Evolutionary conservation across 2,329 filamentous ascomycete genomes (phyloP).

Genomic region (Aspergillus sp.): DNA sequence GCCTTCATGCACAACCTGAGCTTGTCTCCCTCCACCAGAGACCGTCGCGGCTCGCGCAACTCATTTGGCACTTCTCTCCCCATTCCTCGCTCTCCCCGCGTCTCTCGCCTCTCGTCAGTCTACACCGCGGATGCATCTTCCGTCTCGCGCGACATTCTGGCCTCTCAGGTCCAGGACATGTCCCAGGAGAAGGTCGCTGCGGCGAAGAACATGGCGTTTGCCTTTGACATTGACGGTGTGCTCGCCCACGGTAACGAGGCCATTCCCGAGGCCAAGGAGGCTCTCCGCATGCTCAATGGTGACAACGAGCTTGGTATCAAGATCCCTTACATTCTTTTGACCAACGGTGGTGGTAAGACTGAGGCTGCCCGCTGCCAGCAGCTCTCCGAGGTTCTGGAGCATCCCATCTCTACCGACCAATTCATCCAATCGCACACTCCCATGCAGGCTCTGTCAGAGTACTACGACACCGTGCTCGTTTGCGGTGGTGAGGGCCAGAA

Average conservation of each 20-base stretch:
- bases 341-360: conserved; percentile 74
- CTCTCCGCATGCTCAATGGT: conserved; percentile 72
- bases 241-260: conserved; percentile 73
- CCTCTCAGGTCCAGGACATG: conserved; percentile 71
- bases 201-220: conserved; percentile 81
- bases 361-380: conserved; percentile 68
- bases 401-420: conserved; percentile 70
- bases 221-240: conserved; percentile 72
- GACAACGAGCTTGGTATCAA: conserved; percentile 79
- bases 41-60: conserved; percentile 72
- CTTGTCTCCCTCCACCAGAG: conserved; percentile 68
- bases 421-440: conserved; percentile 80
- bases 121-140: conserved; percentile 55
- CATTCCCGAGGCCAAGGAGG: conserved; percentile 69
- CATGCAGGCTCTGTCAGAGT: conserved; percentile 75
- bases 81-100: conserved; percentile 72
- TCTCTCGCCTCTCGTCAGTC: conserved; percentile 69
- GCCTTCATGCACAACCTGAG: conserved; percentile 76
- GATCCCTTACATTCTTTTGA: conserved; percentile 76
- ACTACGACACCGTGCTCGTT: conserved; percentile 76
- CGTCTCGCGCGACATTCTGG: conserved; percentile 67
- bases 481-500: conserved; percentile 76
- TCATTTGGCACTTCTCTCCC: conserved; percentile 75
- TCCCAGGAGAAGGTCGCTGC: conserved; percentile 67
- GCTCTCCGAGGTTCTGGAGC: conserved; percentile 67